Evolutionary conservation across 2,329 filamentous ascomycete species (phyloP), one percentile per base, ranked within the genome.

Genomic region (Achaetomium macrosporum): DNA sequence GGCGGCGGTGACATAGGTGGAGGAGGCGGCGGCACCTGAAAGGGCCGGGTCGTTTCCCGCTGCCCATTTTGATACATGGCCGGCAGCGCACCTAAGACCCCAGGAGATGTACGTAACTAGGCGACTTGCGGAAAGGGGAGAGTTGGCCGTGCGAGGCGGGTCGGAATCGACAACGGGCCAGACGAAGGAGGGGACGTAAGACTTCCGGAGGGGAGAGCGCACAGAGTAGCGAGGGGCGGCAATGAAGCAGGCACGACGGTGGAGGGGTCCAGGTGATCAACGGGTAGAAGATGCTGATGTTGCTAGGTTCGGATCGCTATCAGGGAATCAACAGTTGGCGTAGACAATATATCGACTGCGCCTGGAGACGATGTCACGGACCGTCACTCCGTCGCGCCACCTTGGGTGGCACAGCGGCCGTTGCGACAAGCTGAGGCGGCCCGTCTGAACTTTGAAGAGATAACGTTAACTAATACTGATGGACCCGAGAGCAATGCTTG

Each of bases 1-100:
- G 71, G 70, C 44, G 76, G 77, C 46, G 74, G 73, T 25, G 77
- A 75, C 69, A 81, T 76, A 50, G 78, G 78, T 59, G 78, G 78
- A 51, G 79, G 78, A 50, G 77, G 78, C 43, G 78, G 78, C 54
- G 77, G 79, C 57, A 82, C 71, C 62, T 76, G 76, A 63, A 76
- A 82, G 43, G 76, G 67, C 65, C 79, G 75, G 57, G 73, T 69
- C 56, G 73, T 71, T 63, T 82, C 77, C 66, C 77, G 71, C 65
- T 79, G 78, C 44, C 73, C 69, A 59, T 73, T 73, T 64, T 75
- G 73, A 69, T 81, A 83, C 79, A 83, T 83, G 67, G 57, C 68
- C 64, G 64, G 61, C 61, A 64, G 56, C 51, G 58, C 53, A 39
- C 43, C 30, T 33, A 15, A 43, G 9, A 10, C 17, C 41, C 45